Base-by-base conservation (phyloP, 2,329 filamentous ascomycete species). In the Ceratocystis eucalypticola region DNA sequence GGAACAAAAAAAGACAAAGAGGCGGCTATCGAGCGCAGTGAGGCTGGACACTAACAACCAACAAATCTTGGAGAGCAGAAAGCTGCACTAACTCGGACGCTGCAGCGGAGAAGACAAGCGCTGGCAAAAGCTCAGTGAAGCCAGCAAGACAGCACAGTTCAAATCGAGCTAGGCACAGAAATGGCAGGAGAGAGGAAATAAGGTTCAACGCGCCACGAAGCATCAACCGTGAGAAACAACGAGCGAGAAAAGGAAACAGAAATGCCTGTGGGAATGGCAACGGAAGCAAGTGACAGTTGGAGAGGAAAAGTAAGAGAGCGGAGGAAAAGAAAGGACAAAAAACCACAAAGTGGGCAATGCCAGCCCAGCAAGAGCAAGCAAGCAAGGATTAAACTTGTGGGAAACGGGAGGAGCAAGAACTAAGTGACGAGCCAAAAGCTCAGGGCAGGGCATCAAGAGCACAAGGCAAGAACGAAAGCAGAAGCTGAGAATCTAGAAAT, bases 371-470 rank as follows among this genome's bases (percentile, higher is more conserved):
- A 46, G 30, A 57, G 15, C 20, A 57, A 12, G 1, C 25, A 44
- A 7, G 25, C 45, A 63, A 50, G 61, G 61, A 63, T 63, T 46
- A 63, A 62, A 62, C 61, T 41, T 62, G 41, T 62, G 61, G 37
- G 61, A 62, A 62, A 62, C 61, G 61, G 25, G 44, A 65, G 53
- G 48, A 65, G 33, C n/a, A 57, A 65, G n/a, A 50, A 59, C 20
- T n/a, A 53, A 55, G 22, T 48, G 41, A 45, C 7, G 10, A 63
- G 41, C 37, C 37, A 48, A 50, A 46, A 17, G 25, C 20, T 46
- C 48, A 44, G 28, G 46, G 15, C 62, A 64, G 41, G 30, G 10
- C 30, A 41, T 15, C 17, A 10, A 28, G n/a, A 30, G 6, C n/a
- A 53, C 46, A 41, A 25, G 62, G 12, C 62, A 64, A 48, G 30